Base-by-base conservation (phyloP, 768 basidiomycete genomes). In the Hericium alpestre region DNA sequence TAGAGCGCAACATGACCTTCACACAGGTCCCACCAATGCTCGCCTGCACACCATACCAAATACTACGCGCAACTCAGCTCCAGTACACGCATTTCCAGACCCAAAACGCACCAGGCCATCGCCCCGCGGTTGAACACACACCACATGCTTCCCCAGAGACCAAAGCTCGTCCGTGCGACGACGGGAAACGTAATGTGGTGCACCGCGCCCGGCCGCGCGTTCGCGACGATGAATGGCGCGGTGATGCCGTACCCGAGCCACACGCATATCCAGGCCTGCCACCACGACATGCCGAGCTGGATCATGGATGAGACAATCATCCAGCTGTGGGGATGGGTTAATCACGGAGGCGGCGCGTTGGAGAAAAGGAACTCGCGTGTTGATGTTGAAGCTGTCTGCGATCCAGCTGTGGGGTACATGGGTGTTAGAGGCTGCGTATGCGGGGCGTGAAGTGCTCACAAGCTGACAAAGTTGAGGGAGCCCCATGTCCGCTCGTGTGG, bases 1-100 rank as follows among this genome's bases (percentile, higher is more conserved):
- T 86, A 10, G 87, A 76, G 41, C 82, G 73, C 38, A 93, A 71
- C 78, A 91, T 82, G 40, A 87, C 80, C 57, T 82, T 76, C 60
- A 90, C 75, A 64, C 87, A 90, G 60, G 78, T 76, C 13, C 89
- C 88, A n/a, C 90, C 90, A 59, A 92, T 87, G 70, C 85, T 87
- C 1, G 87, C 77, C 65, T 89, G 86, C 10, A 89, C 86, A 25
- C 86, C 86, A 65, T 87, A 87, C 85, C 87, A 86, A 46, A 86
- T 78, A 61, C 83, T 84, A 20, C 3, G 25, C 32, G 39, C n/a
- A 47, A 15, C 25, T 12, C 38, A 27, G 54, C 37, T 49, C n/a
- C n/a, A 47, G 59, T 60, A 20, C 52, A 41, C 32, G 1, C 32
- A 9, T 32, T 8, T 8, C 8, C 32, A 10, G 2, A 32, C 4